Conservation (phyloP, 352 stramenopile genomes). For the Globisporangium solare region DNA sequence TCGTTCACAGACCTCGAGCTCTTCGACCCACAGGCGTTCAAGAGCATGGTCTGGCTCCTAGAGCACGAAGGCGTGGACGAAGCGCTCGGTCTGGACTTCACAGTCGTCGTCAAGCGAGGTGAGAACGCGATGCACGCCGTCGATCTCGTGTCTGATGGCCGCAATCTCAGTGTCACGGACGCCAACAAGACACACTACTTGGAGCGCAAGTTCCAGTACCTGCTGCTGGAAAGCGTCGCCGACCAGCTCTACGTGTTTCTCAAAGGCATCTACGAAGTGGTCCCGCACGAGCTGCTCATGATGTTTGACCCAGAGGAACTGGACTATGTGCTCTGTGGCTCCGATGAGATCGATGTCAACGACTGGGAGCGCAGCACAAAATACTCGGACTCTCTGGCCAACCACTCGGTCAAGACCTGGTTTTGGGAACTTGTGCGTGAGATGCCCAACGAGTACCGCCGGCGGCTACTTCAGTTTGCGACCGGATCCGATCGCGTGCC, state of each 20-base stretch:
- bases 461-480: constrained; percentile 33
- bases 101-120: no score
- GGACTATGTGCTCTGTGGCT: constrained; percentile 91
- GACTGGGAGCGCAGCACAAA: constrained; percentile 76
- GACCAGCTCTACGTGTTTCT: constrained; percentile 73
- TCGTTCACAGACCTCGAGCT: no score
- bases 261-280: constrained; percentile 90
- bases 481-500: constrained; percentile 34
- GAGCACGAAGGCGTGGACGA: not conserved
- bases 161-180: constrained; percentile 75
- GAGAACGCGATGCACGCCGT: constrained; percentile 13
- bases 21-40: no score
- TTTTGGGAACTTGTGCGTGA: constrained; percentile 57
- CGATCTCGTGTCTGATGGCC: constrained; percentile 37
- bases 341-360: constrained; percentile 91
- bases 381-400: not conserved
- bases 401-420: constrained; percentile 1
- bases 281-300: constrained; percentile 86
- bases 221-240: constrained; percentile 84
- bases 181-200: constrained; percentile 91
- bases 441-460: constrained; percentile 19
- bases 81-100: no score
- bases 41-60: no score
- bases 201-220: constrained; percentile 84
- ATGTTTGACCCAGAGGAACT: constrained; percentile 95